Conservation (phyloP, 2,329 filamentous ascomycete genomes). For the Pseudophaeomoniella oleicola region DNA sequence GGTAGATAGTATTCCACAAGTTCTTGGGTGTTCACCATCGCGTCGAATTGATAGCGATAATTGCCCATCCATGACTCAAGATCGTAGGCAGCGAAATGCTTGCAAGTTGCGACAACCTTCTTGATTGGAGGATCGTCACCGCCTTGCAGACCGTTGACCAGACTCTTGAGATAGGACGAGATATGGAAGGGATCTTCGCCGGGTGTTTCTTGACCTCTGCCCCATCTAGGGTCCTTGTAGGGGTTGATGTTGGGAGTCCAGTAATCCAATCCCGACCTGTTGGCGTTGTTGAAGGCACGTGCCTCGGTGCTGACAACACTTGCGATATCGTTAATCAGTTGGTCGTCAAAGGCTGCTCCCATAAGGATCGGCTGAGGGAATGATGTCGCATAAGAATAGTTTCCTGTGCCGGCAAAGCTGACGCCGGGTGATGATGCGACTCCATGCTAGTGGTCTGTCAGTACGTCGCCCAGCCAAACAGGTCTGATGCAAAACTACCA, state of each 20-base stretch:
- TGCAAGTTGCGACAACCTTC: conserved; percentile 41
- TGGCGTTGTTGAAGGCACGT: conserved; percentile 49
- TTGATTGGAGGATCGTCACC: conserved; percentile 24
- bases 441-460: conserved; percentile 29
- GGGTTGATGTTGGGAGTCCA: conserved; percentile 57
- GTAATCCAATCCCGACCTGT: conserved; percentile 40
- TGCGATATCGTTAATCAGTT: conserved; percentile 42
- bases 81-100: conserved; percentile 46
- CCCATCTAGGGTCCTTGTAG: conserved; percentile 50
- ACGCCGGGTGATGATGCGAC: conserved; percentile 41
- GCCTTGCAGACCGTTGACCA: conserved; percentile 41
- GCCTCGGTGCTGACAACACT: conserved; percentile 42
- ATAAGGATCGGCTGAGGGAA: conserved; percentile 52
- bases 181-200: conserved; percentile 41
- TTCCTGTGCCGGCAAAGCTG: conserved; percentile 35
- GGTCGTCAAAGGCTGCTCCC: conserved; percentile 50
- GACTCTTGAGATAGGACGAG: conserved; percentile 34
- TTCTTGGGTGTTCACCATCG: conserved; percentile 43
- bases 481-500: not conserved
- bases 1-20: conserved; percentile 42
- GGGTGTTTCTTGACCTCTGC: conserved; percentile 45
- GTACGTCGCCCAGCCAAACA: not conserved
- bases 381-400: conserved; percentile 46
- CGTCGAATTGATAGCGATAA: conserved; percentile 38
- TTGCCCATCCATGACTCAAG: conserved; percentile 32